These are phyloP conservation scores for Hanseniaspora singularis DNA, from an alignment of 805 yeast genomes.

Conservation along the genomic window DNA sequence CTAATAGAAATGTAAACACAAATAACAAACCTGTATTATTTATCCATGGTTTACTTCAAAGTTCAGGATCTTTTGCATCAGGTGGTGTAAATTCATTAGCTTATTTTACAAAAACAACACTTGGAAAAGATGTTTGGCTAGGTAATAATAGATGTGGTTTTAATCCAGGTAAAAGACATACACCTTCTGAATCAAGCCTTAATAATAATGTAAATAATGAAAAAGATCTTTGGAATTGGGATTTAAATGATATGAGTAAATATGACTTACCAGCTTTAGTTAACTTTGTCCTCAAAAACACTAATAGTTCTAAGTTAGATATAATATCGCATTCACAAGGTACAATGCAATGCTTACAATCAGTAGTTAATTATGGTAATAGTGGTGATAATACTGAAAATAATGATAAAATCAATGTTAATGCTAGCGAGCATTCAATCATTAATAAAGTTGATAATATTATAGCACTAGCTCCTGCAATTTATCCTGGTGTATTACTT, in stretches of 20 bases:
- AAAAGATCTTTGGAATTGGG: conserved; percentile 88
- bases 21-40: conserved; percentile 52
- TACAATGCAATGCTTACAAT: conserved; percentile 69
- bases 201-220: no score
- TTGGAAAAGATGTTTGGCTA: conserved; percentile 72
- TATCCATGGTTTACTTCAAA: conserved; percentile 78
- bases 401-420: conserved; percentile 19
- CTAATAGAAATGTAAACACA: conserved; percentile 21
- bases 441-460: conserved; percentile 52
- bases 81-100: conserved; percentile 75
- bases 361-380: conserved; percentile 49
- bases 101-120: conserved; percentile 38
- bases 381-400: no score
- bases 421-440: conserved; percentile 24
- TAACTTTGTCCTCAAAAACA: conserved; percentile 39
- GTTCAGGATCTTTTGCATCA: conserved; percentile 74
- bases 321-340: conserved; percentile 88
- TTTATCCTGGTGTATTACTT: conserved; percentile 70
- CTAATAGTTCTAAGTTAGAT: conserved; percentile 37
- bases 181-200: no score
- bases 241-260: conserved; percentile 66
- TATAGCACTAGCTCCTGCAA: conserved; percentile 80
- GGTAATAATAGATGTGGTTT: conserved; percentile 88
- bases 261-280: conserved; percentile 68
- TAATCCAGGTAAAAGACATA: conserved; percentile 32